phyloP scores from a whole-genome alignment of 305 asterid species.

The Fraxinus ornus region DNA sequence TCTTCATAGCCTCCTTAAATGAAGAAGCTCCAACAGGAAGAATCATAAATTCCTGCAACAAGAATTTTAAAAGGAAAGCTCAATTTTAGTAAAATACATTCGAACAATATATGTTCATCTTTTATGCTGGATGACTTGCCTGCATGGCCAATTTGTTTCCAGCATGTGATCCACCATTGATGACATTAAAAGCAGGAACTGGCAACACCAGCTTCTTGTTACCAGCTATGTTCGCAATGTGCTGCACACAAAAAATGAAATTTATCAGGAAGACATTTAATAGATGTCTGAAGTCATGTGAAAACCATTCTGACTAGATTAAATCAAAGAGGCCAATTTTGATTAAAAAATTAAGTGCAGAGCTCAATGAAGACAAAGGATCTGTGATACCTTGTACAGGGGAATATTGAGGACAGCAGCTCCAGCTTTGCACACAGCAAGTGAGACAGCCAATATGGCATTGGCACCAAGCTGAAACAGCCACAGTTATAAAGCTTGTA shows the following conservation, averaged over 20 bases:
- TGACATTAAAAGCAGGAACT: constrained; percentile 96
- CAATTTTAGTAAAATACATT: neutral
- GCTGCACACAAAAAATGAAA: constrained; percentile 46
- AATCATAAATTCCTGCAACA: constrained; percentile 89
- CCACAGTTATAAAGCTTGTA: neutral
- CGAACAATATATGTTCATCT: neutral
- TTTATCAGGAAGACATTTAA: constrained; percentile 5
- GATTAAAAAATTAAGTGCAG: neutral
- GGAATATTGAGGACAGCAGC: neutral
- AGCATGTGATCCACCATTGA: constrained; percentile 96
- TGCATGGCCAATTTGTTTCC: constrained; percentile 99
- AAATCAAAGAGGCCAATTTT: neutral
- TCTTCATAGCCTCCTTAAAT: constrained; percentile 95
- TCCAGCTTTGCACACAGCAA: constrained; percentile 7
- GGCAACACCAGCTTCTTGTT: constrained; percentile 90
- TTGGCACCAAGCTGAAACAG: neutral
- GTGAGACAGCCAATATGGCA: neutral
- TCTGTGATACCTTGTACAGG: neutral
- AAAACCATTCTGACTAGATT: neutral
- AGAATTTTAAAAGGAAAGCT: neutral
- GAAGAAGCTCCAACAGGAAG: constrained; percentile 90
- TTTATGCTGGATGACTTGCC: constrained; percentile 34
- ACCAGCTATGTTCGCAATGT: constrained; percentile 90
- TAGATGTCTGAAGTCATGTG: neutral
- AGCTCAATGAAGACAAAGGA: neutral